Base-by-base conservation (phyloP, 306 rosid genomes). In the Adenanthera pavonina region DNA sequence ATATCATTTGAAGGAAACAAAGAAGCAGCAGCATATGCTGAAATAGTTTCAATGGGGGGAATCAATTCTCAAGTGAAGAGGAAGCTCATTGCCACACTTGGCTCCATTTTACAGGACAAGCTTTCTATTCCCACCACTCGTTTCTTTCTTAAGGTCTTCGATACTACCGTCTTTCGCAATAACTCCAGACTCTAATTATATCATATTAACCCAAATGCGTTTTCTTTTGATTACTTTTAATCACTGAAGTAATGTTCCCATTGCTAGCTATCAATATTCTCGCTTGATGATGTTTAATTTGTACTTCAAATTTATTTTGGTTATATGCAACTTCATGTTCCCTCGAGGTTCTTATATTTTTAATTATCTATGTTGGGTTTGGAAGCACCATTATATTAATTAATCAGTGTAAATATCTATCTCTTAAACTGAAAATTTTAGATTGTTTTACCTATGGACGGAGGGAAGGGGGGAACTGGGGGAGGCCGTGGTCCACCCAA, bases 31-130 rank as follows among this genome's bases (percentile, higher is more conserved):
- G 96, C 91, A 0, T 95, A 88, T 47, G 99, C 87, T 0, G 99
- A 95, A 75, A 62, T 95, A 65, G 90, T 95, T 20, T 89, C 99
- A 5, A 93, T 95, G 98, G 99, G 99, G 12, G 99, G 98, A 38
- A 90, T 95, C 15, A 86, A 90, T 65, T 53, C 84, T 9, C 83
- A 88, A 46, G 98, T 93, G 80, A 95, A 93, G 91, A 93, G 86
- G 86, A 87, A 86, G 69, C 79, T 95, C 8, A 95, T 95, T 74
- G 81, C 87, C 5, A 89, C 91, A 16, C 79, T 95, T 30, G 97
- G 93, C 35, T 65, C 83, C 4, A 93, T 95, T 64, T 80, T 95
- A 33, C 85, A 92, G 35, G 74, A 90, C 74, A 87, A 82, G 15
- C 76, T 95, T 0, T 80, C 84, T 0, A 75, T 95, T 15, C 96